Base-by-base conservation (phyloP, 2,329 filamentous ascomycete species). In the Sclerotinia borealis region DNA sequence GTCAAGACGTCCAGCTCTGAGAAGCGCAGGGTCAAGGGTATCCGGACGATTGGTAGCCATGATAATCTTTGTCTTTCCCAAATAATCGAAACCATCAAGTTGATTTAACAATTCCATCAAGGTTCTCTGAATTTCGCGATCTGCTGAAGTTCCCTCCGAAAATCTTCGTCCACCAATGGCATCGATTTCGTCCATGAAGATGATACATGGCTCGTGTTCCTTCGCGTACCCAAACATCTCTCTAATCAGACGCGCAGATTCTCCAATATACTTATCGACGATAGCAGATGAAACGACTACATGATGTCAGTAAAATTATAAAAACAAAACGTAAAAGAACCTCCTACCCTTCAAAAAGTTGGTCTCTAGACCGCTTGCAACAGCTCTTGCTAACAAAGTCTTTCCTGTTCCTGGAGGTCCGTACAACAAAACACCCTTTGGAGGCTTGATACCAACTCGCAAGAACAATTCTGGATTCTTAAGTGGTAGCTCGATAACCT, bases 131-230 rank as follows among this genome's bases (percentile, higher is more conserved):
- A 99, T 99, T 78, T 99, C 95, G 74, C 96, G 89, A 80, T 99
- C 95, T 58, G 95, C 95, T 65, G 92, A 96, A 59, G 95, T 99
- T 70, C 96, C 95, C 77, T 99, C 95, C 0, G 92, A 96, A 79
- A 99, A 99, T 72, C 95, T 86, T 72, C 96, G 87, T 67, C 96
- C 96, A 76, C 95, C 95, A 74, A 99, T 99, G 74, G 95, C 95
- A 75, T 99, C 95, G 75, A 99, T 99, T 79, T 99, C 95, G 82
- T 99, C 96, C 95, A 99, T 99, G 85, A 99, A 99, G 79, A 99
- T 99, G 77, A 99, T 99, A 77, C 95, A 99, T 45, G 95, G 95
- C 78, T 99, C 95, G 77, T 99, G 95, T 77, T 99, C 96, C 79
- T 97, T 98, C 73, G 96, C 95, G 75, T 99, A 99, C 64, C 95